phyloP scores from a whole-genome alignment of 148 eudicot genomes.

The Euryodendron excelsum region DNA sequence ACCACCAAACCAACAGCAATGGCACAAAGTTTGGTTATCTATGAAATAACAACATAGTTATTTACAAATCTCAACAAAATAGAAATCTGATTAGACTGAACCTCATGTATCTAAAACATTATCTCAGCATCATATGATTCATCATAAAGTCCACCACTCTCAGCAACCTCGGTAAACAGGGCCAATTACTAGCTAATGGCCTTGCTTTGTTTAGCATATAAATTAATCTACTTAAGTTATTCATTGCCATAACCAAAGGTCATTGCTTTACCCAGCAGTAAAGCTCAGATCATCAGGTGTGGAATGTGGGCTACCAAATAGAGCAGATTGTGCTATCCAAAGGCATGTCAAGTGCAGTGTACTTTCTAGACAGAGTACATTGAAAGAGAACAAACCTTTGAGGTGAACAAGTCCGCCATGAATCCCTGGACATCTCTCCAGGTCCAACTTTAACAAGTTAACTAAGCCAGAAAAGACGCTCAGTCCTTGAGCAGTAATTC shows the following conservation, averaged over 20 bases:
- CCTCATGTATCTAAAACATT: not conserved
- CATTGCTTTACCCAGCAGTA: not conserved
- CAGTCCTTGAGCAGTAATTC: conserved; percentile 67
- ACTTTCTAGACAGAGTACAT: not conserved
- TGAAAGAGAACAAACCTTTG: conserved; percentile 44
- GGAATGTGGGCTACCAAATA: not conserved
- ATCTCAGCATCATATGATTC: too few species aligned
- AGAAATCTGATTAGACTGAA: too few species aligned
- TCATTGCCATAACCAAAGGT: too few species aligned
- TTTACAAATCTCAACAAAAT: not conserved
- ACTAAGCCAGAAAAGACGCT: conserved; percentile 54
- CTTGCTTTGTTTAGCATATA: too few species aligned
- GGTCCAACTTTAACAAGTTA: conserved; percentile 67
- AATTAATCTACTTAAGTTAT: too few species aligned
- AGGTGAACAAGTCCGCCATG: conserved; percentile 83
- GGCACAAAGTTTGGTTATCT: not conserved
- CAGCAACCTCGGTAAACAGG: too few species aligned
- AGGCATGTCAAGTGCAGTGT: not conserved
- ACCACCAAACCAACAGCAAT: not conserved
- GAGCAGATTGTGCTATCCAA: not conserved
- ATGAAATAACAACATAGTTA: not conserved
- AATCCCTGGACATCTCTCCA: conserved; percentile 73
- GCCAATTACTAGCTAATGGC: too few species aligned
- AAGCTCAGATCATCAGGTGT: not conserved
- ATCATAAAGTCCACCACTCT: too few species aligned